Base-by-base conservation (phyloP, 371 early-diverging fungal genomes). In the Blakeslea trispora region DNA sequence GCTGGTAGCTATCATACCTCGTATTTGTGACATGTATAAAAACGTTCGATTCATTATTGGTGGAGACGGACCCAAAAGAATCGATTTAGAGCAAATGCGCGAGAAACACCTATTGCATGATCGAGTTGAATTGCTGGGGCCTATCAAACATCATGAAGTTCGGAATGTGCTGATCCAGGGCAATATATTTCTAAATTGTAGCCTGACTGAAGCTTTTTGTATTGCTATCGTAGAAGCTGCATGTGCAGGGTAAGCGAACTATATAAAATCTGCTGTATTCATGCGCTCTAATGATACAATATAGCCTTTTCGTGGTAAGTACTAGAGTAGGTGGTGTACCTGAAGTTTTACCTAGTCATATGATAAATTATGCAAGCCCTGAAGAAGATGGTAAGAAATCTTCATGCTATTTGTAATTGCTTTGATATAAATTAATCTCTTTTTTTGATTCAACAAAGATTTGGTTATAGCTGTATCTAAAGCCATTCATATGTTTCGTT, bases 171-270 rank as follows among this genome's bases (percentile, higher is more conserved):
- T 99, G 31, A 88, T 94, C n/a, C 90, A 91, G 53, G 97, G 98
- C 21, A 89, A 98, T 57, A 96, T 99, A 9, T 99, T 99, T 64
- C 77, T 99, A 35, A 99, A 99, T 68, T 98, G 99, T 14, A 96
- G 97, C 44, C 79, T 99, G 64, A 99, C 99, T 1, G 99, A 99
- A 62, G 98, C 99, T 3, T 99, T 99, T 68, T 99, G 99, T 71
- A 99, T 99, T 54, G 95, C 96, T 10, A 98, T 99, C 50, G 92
- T 99, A 17, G 99, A 99, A 75, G 99, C 99, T 10, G 99, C 99
- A 3, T 90, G 93, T 51, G 98, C 97, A 53, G 97, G 97, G 87
- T 89, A 66, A 59, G 50, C 8, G 39, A 43, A 14, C 44, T 14
- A 19, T 2, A 31, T n/a, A 21, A 28, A 17, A 24, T 2, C 11